Conservation (phyloP, 305 asterid genomes). For the Solanum hybrid region DNA sequence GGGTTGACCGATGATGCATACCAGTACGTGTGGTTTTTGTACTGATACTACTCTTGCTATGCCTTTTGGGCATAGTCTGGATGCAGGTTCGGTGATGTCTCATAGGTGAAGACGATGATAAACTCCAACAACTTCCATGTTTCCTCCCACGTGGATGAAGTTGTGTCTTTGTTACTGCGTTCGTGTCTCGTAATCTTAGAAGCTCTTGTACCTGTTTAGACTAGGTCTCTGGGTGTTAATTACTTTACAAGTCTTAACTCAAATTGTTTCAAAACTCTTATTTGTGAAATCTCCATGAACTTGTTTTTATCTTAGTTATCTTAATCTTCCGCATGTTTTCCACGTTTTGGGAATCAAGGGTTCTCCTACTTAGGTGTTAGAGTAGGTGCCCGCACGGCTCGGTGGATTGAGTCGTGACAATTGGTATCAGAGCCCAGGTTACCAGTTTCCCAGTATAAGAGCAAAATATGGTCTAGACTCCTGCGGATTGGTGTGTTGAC, state of each 20-base stretch:
- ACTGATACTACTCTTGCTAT: background rate
- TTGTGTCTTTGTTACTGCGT: background rate
- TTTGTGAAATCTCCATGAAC: background rate
- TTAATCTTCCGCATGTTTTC: background rate
- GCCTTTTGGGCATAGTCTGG: background rate
- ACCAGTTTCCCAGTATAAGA: background rate
- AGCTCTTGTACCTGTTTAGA: background rate
- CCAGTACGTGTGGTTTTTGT: background rate
- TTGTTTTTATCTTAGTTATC: background rate
- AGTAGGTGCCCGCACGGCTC: background rate
- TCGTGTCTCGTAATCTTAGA: background rate
- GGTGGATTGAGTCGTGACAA: background rate
- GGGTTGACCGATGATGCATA: background rate
- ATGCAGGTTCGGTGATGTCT: background rate
- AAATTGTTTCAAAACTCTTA: background rate
- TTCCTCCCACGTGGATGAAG: background rate
- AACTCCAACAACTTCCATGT: background rate
- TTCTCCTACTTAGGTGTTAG: background rate
- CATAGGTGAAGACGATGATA: background rate
- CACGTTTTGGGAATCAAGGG: background rate
- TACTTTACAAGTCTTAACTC: background rate
- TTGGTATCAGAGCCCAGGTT: background rate
- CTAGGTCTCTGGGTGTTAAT: background rate
- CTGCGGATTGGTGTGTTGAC: background rate
- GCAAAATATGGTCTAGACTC: background rate